A percentile compares a stretch with the other conserved stretches of the same genome.
phyloP scores from a whole-genome alignment of 2,329 filamentous ascomycete genomes.

The Fusarium sp. region DNA sequence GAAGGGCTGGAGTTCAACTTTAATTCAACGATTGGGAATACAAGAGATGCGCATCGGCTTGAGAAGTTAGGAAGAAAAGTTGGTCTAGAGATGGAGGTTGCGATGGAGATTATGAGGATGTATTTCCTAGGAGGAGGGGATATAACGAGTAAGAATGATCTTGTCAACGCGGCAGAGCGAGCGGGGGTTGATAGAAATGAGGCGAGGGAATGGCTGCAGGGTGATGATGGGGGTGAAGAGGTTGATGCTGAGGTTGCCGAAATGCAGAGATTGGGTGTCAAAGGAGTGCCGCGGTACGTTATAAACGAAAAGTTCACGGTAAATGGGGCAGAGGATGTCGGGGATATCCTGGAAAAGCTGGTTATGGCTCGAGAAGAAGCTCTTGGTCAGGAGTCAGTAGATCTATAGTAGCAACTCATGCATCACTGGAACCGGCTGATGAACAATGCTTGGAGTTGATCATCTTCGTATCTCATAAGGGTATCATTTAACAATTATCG shows the following conservation, averaged over 20 bases:
- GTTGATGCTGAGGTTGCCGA: constrained; percentile 67
- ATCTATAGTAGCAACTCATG: not conserved
- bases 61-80: constrained; percentile 72
- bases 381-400: not conserved
- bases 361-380: constrained; percentile 57
- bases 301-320: constrained; percentile 76
- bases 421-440: not conserved
- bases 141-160: constrained; percentile 66
- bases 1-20: constrained; percentile 80
- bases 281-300: constrained; percentile 79
- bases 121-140: constrained; percentile 75
- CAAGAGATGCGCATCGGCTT: constrained; percentile 63
- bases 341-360: constrained; percentile 74
- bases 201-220: constrained; percentile 64
- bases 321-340: constrained; percentile 77
- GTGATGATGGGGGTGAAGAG: constrained; percentile 64
- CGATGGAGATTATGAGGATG: constrained; percentile 71
- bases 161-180: constrained; percentile 63
- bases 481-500: constrained; percentile 23
- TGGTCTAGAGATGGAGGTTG: constrained; percentile 65
- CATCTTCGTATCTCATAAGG: constrained; percentile 29
- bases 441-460: not conserved
- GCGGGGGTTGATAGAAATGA: constrained; percentile 65
- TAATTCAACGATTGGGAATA: constrained; percentile 59
- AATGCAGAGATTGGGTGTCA: constrained; percentile 63